Evolutionary conservation across 495 filamentous ascomycete species (phyloP), one percentile per base, ranked within the genome.

Genomic region (Sporormia fimetaria): DNA sequence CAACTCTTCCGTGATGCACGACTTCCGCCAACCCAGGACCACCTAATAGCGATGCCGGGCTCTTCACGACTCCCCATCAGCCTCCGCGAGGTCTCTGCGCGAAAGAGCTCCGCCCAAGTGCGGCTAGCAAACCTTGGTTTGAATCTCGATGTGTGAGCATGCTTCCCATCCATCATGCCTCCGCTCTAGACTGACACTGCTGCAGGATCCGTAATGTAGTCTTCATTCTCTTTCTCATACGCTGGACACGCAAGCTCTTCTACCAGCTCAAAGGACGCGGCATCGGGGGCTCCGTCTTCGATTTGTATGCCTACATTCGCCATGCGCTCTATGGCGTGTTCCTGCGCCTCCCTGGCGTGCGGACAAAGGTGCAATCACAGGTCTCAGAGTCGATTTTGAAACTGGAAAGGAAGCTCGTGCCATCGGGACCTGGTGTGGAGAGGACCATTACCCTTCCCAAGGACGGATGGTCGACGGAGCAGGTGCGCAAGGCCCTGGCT

Each of bases 191-290:
- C 6, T 33, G 6, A 17, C 16, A 3, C 7, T 12, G n/a, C 34
- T 39, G 48, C 52, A 90, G 87, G 30, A 48, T 94, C 40, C 81
- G 81, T 27, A 95, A 95, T 57, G 69, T 94, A 29, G 62, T 96
- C 29, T 94, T 99, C 61, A 69, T 86, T 56, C 73, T 90, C 43
- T 95, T 96, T 66, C 59, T 96, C 27, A 67, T 96, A 24, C 76
- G 88, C 51, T 87, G 86, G 69, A 77, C 78, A 9, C 81, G 86
- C 47, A 87, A 82, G 59, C 72, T 71, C 22, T 75, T 82, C 42
- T 75, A 84, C 57, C 81, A 87, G 44, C 67, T 99, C 50, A 81
- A 82, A 53, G 92, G 92, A 48, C 83, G 87, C 54, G 92, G 92
- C 30, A 57, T 93, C 39, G 55, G 93, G 41, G 92, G 92, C 33